phyloP scores from a whole-genome alignment of 768 basidiomycete species.

The Naganishia randhawae region DNA sequence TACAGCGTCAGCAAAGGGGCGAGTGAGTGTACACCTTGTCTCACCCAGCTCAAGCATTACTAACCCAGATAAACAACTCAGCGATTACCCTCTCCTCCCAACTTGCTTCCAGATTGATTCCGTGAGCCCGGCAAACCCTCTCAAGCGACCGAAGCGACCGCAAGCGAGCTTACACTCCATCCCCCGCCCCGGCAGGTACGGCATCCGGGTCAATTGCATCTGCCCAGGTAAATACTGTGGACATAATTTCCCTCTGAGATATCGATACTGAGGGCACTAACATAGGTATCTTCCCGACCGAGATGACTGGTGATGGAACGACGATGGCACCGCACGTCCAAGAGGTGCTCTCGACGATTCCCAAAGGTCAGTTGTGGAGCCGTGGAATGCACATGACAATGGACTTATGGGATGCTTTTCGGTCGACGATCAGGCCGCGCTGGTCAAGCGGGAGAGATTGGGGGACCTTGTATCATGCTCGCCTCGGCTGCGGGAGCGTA shows the following conservation, averaged over 20 bases:
- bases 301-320: conserved; percentile 43
- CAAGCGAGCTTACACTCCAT: not conserved
- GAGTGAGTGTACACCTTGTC: conserved; percentile 4
- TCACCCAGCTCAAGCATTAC: too few relatives aligned
- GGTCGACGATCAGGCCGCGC: conserved; percentile 45
- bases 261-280: too few relatives aligned
- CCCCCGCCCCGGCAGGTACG: conserved; percentile 31
- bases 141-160: not conserved
- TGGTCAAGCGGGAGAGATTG: conserved; percentile 47
- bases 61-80: not conserved
- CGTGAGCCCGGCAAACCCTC: conserved; percentile 19
- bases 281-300: conserved; percentile 48
- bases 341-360: conserved; percentile 12
- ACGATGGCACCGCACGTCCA: conserved; percentile 21
- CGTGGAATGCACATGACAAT: too few relatives aligned
- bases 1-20: conserved; percentile 30
- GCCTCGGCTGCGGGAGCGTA: conserved; percentile 39
- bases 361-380: conserved; percentile 18
- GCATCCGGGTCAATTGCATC: conserved; percentile 45
- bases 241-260: too few relatives aligned
- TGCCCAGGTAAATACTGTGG: too few relatives aligned
- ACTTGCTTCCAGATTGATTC: conserved; percentile 22
- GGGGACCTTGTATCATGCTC: conserved; percentile 43
- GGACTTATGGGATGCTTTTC: too few relatives aligned
- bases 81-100: conserved; percentile 23